Conservation (phyloP, 2,329 filamentous ascomycete species). For the Monilinia aucupariae region DNA sequence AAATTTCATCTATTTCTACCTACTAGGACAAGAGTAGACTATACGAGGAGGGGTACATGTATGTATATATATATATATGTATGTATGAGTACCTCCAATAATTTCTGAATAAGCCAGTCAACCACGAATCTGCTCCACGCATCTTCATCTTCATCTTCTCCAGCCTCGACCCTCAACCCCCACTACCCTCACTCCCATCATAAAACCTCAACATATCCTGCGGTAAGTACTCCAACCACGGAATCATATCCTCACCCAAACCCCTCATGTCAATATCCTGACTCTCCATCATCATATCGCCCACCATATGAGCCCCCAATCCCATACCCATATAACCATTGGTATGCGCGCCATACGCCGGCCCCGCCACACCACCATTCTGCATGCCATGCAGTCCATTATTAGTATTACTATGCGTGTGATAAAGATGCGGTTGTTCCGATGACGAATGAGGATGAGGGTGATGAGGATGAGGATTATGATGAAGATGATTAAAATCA, state of each 20-base stretch:
- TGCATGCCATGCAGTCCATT: constrained; percentile 5
- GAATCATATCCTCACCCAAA: constrained; percentile 64
- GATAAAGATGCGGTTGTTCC: neutral
- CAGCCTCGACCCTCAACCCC: neutral
- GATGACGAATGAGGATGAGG: neutral
- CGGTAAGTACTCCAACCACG: constrained; percentile 70
- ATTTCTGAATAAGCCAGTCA: no score
- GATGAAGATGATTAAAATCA: neutral
- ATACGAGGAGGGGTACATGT: no score
- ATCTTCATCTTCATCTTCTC: no score
- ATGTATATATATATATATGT: no score
- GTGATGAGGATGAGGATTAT: neutral
- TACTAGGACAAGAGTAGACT: no score
- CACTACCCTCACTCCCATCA: constrained; percentile 31
- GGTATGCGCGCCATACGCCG: constrained; percentile 14
- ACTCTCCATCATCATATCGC: constrained; percentile 64
- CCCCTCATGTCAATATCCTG: constrained; percentile 71
- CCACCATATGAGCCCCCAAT: constrained; percentile 25
- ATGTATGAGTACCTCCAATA: no score
- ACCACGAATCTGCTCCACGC: no score
- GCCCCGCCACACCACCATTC: constrained; percentile 7
- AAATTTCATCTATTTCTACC: no score
- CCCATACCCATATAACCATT: constrained; percentile 29
- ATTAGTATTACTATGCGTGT: constrained; percentile 3
- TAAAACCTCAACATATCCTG: constrained; percentile 58